Percentiles rank a stretch among this genome's conserved stretches.
Conservation (phyloP, 345 rosid species). For the Salix brachista region DNA sequence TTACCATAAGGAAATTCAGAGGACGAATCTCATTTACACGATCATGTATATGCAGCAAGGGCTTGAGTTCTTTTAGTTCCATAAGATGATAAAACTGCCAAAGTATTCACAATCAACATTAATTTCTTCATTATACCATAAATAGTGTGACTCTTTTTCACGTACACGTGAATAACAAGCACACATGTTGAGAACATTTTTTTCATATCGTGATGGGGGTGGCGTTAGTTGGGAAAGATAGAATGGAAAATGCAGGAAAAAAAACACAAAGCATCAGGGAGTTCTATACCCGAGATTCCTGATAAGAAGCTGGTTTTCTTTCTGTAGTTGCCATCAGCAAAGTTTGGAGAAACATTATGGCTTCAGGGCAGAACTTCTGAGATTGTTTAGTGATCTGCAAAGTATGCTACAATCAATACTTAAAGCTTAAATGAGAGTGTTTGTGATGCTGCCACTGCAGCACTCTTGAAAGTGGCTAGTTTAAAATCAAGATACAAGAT, state of each 20-base stretch:
- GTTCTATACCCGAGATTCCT: conserved; percentile 56
- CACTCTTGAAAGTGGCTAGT: not conserved
- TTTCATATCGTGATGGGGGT: too few species aligned
- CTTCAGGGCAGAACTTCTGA: conserved; percentile 82
- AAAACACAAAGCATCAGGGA: not conserved
- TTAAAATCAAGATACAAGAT: too few species aligned
- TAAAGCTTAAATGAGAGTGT: not conserved
- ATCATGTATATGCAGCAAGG: conserved; percentile 45
- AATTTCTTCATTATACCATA: not conserved
- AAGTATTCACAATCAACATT: conserved; percentile 1
- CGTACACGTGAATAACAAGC: not conserved
- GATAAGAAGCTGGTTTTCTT: conserved; percentile 35
- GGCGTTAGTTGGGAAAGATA: not conserved
- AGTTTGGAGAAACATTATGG: conserved; percentile 57
- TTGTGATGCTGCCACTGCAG: not conserved
- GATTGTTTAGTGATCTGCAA: conserved; percentile 67
- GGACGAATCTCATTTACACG: conserved; percentile 47
- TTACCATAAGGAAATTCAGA: conserved; percentile 54
- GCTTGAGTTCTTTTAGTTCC: conserved; percentile 55
- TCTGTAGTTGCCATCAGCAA: conserved; percentile 57
- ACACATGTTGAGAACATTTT: too few species aligned
- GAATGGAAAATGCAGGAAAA: not conserved
- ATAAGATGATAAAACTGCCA: conserved; percentile 61
- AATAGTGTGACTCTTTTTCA: not conserved
- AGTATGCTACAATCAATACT: not conserved